Evolutionary conservation across 495 filamentous ascomycete genomes (phyloP).

Genomic region (Tuber borchii): DNA sequence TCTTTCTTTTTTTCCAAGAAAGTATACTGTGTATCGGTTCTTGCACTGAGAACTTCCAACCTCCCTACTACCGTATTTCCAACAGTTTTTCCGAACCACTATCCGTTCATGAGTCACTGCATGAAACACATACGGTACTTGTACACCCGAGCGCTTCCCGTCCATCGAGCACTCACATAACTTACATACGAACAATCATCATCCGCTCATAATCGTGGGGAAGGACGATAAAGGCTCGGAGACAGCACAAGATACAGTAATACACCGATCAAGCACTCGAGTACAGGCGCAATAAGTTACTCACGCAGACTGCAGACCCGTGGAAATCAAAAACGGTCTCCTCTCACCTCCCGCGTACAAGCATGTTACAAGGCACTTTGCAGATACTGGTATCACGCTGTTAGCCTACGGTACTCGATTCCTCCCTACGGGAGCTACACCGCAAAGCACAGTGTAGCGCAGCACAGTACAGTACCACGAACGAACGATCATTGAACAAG

Average conservation of each 20-base stretch:
- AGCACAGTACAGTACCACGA: not conserved
- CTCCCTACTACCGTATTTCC: not conserved
- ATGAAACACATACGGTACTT: not conserved
- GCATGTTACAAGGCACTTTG: not conserved
- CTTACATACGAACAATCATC: not conserved
- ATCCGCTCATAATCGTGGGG: not conserved
- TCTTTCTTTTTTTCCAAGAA: not conserved
- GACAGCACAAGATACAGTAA: not conserved
- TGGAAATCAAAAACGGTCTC: not conserved
- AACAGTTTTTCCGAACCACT: not conserved
- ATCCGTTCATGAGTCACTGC: not conserved
- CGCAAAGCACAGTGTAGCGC: not conserved
- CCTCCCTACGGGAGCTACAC: not conserved
- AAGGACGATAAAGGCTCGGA: not conserved
- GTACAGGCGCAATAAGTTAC: not conserved
- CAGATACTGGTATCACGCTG: not conserved
- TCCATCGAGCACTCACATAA: not conserved
- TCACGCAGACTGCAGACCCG: not conserved
- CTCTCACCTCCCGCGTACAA: not conserved
- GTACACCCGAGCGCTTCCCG: not conserved
- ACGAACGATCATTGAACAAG: not conserved
- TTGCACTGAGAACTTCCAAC: not conserved
- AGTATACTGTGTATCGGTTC: not conserved
- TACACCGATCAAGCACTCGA: not conserved
- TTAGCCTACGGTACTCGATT: not conserved